Base-by-base conservation (phyloP, 441 rosid species). In the Erodium chrysanthum region DNA sequence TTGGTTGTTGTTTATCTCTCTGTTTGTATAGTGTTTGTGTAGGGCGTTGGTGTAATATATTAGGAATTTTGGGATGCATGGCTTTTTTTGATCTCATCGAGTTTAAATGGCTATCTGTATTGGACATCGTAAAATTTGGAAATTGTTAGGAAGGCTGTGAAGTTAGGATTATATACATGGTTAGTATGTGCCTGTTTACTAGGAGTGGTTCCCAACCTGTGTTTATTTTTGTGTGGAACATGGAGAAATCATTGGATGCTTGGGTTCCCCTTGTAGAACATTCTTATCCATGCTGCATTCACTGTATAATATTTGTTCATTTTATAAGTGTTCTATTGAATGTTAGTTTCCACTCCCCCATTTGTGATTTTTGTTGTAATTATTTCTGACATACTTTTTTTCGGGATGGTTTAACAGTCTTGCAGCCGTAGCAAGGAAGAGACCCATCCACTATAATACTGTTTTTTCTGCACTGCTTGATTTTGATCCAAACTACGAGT, bases 341-440 rank as follows among this genome's bases (percentile, higher is more conserved):
- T 61, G 65, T 61, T 61, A 27, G 27, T 44, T 12, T 65, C 70
- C 40, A 18, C 64, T 22, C 66, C 7, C 42, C 58, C 31, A 33
- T 22, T 54, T 40, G 7, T 68, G 8, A 62, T 48, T 20, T 58
- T 56, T 66, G 11, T 23, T 10, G 52, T 20, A 21, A 25, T 40
- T 9, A 50, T n/a, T 21, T 11, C 20, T 18, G 64, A 69, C 71
- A 67, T 21, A 66, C 50, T 3, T n/a, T 66, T 8, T 11, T 63
- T 65, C 71, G 74, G 56, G 73, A 66, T 82, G 72, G 73, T 54
- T 76, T 83, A 78, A 33, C 88, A 92, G 99, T 88, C 96, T 96
- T 76, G 96, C 97, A 61, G 86, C 91, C 70, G 82, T 92, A 71
- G 98, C 89, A 65, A 88, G 89, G 83, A 92, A 84, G 87, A 90